A percentile compares a stretch with the other conserved stretches of the same genome.
Conservation (phyloP, 768 basidiomycete genomes). For the Coprinopsis strossmayeri region DNA sequence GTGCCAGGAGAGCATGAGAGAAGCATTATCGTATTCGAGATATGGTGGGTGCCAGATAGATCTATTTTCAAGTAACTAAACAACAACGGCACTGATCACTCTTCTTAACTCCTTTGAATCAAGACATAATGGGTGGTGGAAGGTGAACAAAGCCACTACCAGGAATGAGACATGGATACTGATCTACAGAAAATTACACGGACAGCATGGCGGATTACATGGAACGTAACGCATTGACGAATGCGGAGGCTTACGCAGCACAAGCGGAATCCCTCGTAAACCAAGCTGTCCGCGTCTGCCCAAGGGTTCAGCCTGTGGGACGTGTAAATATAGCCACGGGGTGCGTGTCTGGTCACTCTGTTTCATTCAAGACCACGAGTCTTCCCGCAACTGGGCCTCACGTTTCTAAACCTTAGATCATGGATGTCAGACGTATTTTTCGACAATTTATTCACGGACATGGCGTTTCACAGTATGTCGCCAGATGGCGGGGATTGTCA, state of each 20-base stretch:
- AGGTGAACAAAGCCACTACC: slow-evolving; percentile 17
- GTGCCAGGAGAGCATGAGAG: slow-evolving; percentile 26
- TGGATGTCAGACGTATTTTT: slow-evolving; percentile 8
- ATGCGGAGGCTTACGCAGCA: slow-evolving; percentile 27
- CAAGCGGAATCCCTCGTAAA: slow-evolving; percentile 29
- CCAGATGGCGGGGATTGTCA: slow-evolving; percentile 2
- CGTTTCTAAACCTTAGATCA: slow-evolving; percentile 1
- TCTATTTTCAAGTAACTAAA: not conserved
- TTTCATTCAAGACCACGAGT: not conserved
- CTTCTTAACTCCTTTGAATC: no score
- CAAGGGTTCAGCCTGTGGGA: slow-evolving; percentile 30
- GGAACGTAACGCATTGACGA: slow-evolving; percentile 33
- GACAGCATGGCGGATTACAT: slow-evolving; percentile 32
- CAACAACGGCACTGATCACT: not conserved
- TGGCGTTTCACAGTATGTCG: slow-evolving; percentile 33
- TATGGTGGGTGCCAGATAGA: slow-evolving; percentile 24
- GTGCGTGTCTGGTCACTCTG: slow-evolving; percentile 16
- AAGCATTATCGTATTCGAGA: slow-evolving; percentile 33
- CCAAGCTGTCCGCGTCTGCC: slow-evolving; percentile 31
- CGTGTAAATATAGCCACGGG: slow-evolving; percentile 32
- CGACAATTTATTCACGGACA: slow-evolving; percentile 36
- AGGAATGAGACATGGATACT: no score
- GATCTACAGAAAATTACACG: no score
- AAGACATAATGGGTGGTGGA: slow-evolving; percentile 39
- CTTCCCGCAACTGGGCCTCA: not conserved